These are phyloP conservation scores for Solanum hybrid DNA, from an alignment of 305 asterid genomes.

Conservation along the genomic window DNA sequence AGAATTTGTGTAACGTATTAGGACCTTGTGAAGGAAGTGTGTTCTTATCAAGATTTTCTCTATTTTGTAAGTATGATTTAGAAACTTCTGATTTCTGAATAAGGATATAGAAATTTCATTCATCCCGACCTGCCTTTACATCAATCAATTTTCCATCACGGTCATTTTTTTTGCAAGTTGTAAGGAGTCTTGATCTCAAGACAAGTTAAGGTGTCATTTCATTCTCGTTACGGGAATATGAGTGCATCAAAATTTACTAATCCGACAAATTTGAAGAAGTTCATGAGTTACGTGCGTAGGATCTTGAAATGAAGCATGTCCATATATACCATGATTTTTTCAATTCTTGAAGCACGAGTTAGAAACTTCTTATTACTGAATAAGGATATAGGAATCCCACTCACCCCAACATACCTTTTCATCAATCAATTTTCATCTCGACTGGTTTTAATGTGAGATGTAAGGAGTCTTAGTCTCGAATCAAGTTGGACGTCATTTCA, in stretches of 20 bases:
- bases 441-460: rapidly evolving
- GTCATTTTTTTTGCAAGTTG: rapidly evolving
- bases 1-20: not conserved
- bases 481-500: not conserved
- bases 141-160: not conserved
- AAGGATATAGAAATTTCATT: not conserved
- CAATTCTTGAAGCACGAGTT: not conserved
- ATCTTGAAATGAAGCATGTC: not conserved
- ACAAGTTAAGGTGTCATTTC: not conserved
- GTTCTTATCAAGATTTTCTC: not conserved
- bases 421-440: not conserved
- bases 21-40: rapidly evolving
- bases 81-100: not conserved
- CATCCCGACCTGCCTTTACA: not conserved
- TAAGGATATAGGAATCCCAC: not conserved
- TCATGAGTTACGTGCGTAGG: not conserved
- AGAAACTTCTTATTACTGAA: not conserved
- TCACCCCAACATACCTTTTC: not conserved
- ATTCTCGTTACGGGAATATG: not conserved
- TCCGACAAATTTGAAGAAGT: not conserved
- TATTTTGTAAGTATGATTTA: rapidly evolving
- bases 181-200: not conserved
- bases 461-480: not conserved
- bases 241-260: not conserved
- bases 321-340: not conserved